Conservation (phyloP, 352 stramenopile species). For the Globisporangium carolinianum region DNA sequence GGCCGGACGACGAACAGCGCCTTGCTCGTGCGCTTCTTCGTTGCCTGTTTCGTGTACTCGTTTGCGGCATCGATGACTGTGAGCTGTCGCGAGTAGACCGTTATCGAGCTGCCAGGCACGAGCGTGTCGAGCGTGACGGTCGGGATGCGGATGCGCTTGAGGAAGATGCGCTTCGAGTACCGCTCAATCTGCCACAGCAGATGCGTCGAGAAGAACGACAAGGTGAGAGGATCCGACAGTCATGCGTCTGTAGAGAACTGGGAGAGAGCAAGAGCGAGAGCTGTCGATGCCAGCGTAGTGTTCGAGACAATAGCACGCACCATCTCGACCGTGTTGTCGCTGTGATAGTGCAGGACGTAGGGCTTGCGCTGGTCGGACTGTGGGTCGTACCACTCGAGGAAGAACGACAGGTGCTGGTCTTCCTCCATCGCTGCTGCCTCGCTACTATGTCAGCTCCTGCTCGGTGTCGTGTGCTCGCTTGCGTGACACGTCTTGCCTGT, state of each 20-base stretch:
- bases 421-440: slow-evolving; percentile 23
- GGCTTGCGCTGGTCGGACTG: slow-evolving; percentile 60
- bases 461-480: no score
- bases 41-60: slow-evolving; percentile 39
- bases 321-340: slow-evolving; percentile 65
- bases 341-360: slow-evolving; percentile 72
- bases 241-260: neutral
- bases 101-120: slow-evolving; percentile 61
- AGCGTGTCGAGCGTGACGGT: slow-evolving; percentile 57
- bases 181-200: slow-evolving; percentile 36
- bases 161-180: slow-evolving; percentile 52
- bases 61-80: slow-evolving; percentile 63
- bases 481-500: no score
- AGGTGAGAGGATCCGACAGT: neutral
- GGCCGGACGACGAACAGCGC: slow-evolving; percentile 46
- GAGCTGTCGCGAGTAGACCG: slow-evolving; percentile 72
- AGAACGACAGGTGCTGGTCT: slow-evolving; percentile 63
- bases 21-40: slow-evolving; percentile 28
- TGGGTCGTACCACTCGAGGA: slow-evolving; percentile 73
- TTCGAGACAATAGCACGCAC: slow-evolving; percentile 17
- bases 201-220: neutral
- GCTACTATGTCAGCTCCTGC: no score
- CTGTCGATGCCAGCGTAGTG: no score
- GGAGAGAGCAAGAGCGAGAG: no score
- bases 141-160: slow-evolving; percentile 75